phyloP scores from a whole-genome alignment of 345 rosid species.

The Draba incana region DNA sequence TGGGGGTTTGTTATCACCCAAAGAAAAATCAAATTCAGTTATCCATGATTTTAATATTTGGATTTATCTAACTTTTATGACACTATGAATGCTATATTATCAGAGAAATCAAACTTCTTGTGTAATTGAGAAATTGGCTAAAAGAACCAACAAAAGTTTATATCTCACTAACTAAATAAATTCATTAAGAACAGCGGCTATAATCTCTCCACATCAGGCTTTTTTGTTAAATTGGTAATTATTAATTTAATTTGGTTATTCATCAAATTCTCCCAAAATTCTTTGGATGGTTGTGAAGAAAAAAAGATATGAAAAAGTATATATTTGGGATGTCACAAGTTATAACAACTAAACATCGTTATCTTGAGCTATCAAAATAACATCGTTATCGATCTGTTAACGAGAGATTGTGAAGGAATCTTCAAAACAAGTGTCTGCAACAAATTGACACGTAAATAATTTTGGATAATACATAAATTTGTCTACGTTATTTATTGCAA shows the following conservation, averaged over 20 bases:
- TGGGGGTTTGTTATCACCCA: neutral
- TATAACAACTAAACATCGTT: constrained; percentile 4
- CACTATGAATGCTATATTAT: neutral
- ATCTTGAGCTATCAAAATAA: neutral
- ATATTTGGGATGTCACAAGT: neutral
- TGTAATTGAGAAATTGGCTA: neutral
- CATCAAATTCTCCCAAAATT: neutral
- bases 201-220: too few relatives aligned
- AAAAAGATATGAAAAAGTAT: neutral
- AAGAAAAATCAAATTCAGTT: neutral
- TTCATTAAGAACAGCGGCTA: too few relatives aligned
- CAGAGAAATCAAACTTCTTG: neutral
- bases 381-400: constrained; percentile 20
- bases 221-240: too few relatives aligned
- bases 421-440: neutral
- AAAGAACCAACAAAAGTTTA: too few relatives aligned
- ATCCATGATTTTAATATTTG: neutral
- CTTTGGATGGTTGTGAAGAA: constrained; percentile 10
- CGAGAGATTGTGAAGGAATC: constrained; percentile 22
- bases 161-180: too few relatives aligned
- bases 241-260: too few relatives aligned
- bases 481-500: constrained; percentile 20
- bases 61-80: neutral
- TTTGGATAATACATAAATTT: constrained; percentile 18
- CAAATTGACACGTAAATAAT: constrained; percentile 14